A percentile compares a stretch with the other conserved stretches of the same genome.
These are phyloP conservation scores for Penicillium sp. DNA, from an alignment of 2,329 filamentous ascomycete genomes.

Conservation along the genomic window DNA sequence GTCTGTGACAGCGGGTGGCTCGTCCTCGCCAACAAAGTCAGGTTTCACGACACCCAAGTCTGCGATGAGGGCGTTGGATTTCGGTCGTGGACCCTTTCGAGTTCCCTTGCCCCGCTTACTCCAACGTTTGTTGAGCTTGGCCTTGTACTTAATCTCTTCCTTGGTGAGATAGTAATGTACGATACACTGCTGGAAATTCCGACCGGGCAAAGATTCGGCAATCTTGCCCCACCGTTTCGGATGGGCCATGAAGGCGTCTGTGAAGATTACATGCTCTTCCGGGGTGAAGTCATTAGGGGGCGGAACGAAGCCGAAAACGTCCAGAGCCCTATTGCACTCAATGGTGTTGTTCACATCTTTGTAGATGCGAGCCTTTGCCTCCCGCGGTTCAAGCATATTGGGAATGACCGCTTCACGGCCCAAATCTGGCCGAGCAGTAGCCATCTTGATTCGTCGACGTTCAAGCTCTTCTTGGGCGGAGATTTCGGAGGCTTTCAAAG, in stretches of 20 bases:
- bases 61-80: constrained; percentile 43
- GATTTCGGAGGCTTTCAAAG: constrained; percentile 41
- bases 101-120: constrained; percentile 35
- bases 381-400: constrained; percentile 39
- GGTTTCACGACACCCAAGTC: constrained; percentile 39
- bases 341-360: constrained; percentile 42
- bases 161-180: constrained; percentile 46
- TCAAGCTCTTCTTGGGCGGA: constrained; percentile 42
- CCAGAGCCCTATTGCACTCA: constrained; percentile 31
- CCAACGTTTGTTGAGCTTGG: constrained; percentile 41
- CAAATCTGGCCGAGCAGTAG: constrained; percentile 38
- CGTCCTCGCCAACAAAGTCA: constrained; percentile 39
- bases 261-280: constrained; percentile 41
- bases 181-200: constrained; percentile 43
- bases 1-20: constrained; percentile 40
- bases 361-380: constrained; percentile 35
- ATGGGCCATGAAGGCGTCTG: constrained; percentile 40
- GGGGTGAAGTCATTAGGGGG: constrained; percentile 42
- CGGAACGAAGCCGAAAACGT: constrained; percentile 40
- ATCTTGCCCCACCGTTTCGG: constrained; percentile 48
- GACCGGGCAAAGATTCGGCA: constrained; percentile 39
- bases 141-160: constrained; percentile 44
- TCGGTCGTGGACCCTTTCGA: constrained; percentile 32
- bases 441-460: constrained; percentile 36
- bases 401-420: constrained; percentile 42